Percentiles rank a stretch among this genome's conserved stretches.
Evolutionary conservation across 257 asterid species (phyloP).

Genomic region (Jasminum sambac): DNA sequence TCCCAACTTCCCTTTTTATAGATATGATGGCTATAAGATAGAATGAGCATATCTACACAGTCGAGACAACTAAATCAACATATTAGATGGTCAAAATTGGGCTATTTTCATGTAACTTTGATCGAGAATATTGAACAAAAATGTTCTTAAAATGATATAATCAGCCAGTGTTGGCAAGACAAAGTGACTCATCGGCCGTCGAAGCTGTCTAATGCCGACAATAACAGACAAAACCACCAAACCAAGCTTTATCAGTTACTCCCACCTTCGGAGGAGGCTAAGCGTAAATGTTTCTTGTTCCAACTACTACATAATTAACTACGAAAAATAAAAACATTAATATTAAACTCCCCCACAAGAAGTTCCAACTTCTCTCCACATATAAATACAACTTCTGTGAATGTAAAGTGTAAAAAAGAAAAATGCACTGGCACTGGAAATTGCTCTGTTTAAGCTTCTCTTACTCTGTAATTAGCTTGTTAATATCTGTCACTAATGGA

Average conservation of each 20-base stretch:
- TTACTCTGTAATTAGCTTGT: background rate
- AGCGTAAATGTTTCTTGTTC: constrained; percentile 24
- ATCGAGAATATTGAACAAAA: no score
- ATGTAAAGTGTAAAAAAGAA: constrained; percentile 1
- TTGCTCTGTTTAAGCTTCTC: background rate
- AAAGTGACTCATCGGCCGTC: constrained; percentile 7
- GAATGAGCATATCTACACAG: no score
- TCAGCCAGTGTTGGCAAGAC: background rate
- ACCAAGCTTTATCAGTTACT: constrained; percentile 6
- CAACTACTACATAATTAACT: constrained; percentile 23
- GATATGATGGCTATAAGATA: no score
- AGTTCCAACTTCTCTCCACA: background rate
- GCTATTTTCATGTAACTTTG: no score
- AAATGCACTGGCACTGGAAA: constrained; percentile 26
- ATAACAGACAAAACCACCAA: constrained; percentile 34
- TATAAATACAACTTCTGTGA: background rate
- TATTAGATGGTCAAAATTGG: no score
- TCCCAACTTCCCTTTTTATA: no score
- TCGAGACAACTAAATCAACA: no score
- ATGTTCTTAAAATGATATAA: background rate
- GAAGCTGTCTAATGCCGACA: constrained; percentile 12
- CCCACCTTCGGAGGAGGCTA: constrained; percentile 33
- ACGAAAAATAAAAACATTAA: constrained; percentile 11
- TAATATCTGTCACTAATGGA: constrained; percentile 21
- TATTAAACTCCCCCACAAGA: constrained; percentile 4